These are phyloP conservation scores for Ascosphaera apis DNA, from an alignment of 2,329 filamentous ascomycete genomes.

Conservation along the genomic window DNA sequence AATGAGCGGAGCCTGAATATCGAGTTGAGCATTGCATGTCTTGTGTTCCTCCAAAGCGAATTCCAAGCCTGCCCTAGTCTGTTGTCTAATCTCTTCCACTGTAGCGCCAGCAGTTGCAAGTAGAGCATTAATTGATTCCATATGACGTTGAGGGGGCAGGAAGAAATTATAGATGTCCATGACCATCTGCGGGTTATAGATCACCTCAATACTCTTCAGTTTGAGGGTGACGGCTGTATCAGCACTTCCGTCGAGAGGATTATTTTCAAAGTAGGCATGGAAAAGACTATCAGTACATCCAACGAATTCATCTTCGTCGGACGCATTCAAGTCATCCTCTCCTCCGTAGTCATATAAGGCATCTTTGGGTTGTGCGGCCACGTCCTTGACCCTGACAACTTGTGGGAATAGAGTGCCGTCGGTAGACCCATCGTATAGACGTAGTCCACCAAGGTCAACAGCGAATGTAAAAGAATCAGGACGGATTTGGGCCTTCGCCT, in stretches of 20 bases:
- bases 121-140: slow-evolving; percentile 91
- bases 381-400: slow-evolving; percentile 88
- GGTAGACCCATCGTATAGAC: slow-evolving; percentile 90
- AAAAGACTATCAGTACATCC: slow-evolving; percentile 59
- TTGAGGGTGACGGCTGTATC: slow-evolving; percentile 80
- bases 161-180: slow-evolving; percentile 89
- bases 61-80: slow-evolving; percentile 84
- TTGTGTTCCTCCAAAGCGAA: slow-evolving; percentile 96
- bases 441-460: slow-evolving; percentile 72
- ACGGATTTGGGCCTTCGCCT: slow-evolving; percentile 67
- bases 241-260: slow-evolving; percentile 76
- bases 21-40: slow-evolving; percentile 86
- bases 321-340: slow-evolving; percentile 19
- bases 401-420: slow-evolving; percentile 77
- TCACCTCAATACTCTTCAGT: slow-evolving; percentile 83
- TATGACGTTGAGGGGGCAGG: slow-evolving; percentile 82
- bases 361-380: slow-evolving; percentile 33
- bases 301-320: slow-evolving; percentile 18
- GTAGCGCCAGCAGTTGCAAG: slow-evolving; percentile 93
- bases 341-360: slow-evolving; percentile 6
- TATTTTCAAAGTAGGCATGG: slow-evolving; percentile 76
- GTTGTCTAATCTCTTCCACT: slow-evolving; percentile 80
- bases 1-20: slow-evolving; percentile 85
- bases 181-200: slow-evolving; percentile 89
- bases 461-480: slow-evolving; percentile 80